phyloP scores from a whole-genome alignment of 345 rosid species.

The Hibiscus syriacus region DNA sequence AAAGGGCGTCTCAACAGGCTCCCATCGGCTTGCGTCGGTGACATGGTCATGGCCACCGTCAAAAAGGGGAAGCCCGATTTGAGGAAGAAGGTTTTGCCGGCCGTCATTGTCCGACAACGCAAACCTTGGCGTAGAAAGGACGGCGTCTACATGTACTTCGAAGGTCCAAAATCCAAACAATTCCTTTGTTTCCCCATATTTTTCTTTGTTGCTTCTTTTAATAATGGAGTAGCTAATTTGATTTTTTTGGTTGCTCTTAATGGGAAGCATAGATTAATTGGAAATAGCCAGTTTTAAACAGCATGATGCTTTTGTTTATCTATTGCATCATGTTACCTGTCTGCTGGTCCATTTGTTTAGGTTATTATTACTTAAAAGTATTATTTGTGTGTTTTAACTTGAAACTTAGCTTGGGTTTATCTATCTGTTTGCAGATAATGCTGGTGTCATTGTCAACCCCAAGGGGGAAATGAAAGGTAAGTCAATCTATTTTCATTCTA shows the following conservation, averaged over 20 bases:
- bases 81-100: constrained; percentile 91
- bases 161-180: constrained; percentile 36
- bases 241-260: not conserved
- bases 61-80: constrained; percentile 97
- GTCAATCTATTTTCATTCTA: not conserved
- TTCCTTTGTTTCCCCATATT: not conserved
- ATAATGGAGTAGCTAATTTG: constrained; percentile 7
- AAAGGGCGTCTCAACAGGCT: constrained; percentile 84
- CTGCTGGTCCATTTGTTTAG: constrained; percentile 17
- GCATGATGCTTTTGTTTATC: constrained; percentile 15
- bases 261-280: constrained; percentile 20
- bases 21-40: constrained; percentile 92
- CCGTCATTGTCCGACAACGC: constrained; percentile 90
- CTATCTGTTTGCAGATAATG: constrained; percentile 38
- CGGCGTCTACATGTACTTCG: constrained; percentile 94
- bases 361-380: not conserved
- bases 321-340: constrained; percentile 28
- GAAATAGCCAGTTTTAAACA: constrained; percentile 24
- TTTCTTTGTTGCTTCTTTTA: constrained; percentile 13
- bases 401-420: not conserved
- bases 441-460: constrained; percentile 60
- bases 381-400: not conserved
- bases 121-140: constrained; percentile 99
- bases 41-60: constrained; percentile 98
- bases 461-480: constrained; percentile 66